Evolutionary conservation across 2,329 filamentous ascomycete species (phyloP).

Genomic region (Apiospora saccharicola): DNA sequence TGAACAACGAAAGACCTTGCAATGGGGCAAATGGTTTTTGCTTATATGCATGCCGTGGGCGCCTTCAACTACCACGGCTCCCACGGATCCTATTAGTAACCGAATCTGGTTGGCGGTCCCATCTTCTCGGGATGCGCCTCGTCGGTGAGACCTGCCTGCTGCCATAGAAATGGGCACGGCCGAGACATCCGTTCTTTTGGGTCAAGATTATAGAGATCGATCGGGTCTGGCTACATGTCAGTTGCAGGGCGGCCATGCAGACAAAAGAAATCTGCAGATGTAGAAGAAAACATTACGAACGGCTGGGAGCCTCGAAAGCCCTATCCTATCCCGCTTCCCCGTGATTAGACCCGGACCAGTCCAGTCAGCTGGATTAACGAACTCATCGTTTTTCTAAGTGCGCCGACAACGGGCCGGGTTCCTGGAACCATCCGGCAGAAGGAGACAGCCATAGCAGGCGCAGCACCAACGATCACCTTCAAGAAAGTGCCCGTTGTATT

Average conservation of each 20-base stretch:
- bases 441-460: not conserved
- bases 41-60: not conserved
- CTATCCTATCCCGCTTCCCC: not conserved
- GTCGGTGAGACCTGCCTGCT: not conserved
- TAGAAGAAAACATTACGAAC: not conserved
- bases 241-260: not conserved
- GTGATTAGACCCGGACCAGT: not conserved
- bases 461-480: not conserved
- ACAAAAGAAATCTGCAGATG: not conserved
- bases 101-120: not conserved
- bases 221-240: not conserved
- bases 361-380: not conserved
- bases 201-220: not conserved
- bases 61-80: not conserved
- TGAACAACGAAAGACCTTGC: conserved; percentile 1
- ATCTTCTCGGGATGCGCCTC: conserved; percentile 1
- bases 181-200: conserved; percentile 1
- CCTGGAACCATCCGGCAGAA: not conserved
- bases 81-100: not conserved
- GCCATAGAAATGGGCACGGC: not conserved
- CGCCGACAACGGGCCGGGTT: conserved; percentile 3
- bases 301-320: conserved; percentile 2
- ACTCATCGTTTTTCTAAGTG: not conserved
- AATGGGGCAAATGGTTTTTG: not conserved
- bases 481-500: not conserved